These are phyloP conservation scores for Leishmania tarentolae DNA, from an alignment of 208 protist genomes.

Conservation along the genomic window DNA sequence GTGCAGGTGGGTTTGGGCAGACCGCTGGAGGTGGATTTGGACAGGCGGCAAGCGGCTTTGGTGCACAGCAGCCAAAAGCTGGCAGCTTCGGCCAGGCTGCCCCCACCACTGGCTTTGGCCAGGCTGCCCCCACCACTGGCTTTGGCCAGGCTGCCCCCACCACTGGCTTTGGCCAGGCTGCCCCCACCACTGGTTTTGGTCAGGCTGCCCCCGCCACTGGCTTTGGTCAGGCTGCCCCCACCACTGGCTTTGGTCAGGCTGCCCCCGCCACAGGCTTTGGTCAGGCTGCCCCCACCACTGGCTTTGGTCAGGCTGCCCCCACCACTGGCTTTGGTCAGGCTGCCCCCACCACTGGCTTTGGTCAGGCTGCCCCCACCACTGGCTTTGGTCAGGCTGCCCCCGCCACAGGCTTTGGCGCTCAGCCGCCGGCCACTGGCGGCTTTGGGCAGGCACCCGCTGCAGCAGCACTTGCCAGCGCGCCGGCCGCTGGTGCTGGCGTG, in stretches of 20 bases:
- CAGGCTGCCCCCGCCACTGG: conserved; percentile 18
- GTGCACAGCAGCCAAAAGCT: neutral
- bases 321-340: conserved; percentile 15
- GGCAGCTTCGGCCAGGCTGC: conserved; percentile 56
- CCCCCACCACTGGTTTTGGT: conserved; percentile 24
- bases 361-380: neutral
- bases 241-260: conserved; percentile 50
- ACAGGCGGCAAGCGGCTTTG: conserved; percentile 15
- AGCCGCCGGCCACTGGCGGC: conserved; percentile 3
- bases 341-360: neutral
- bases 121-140: conserved; percentile 21
- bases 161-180: conserved; percentile 18
- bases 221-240: conserved; percentile 27
- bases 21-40: conserved; percentile 30
- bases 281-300: conserved; percentile 22
- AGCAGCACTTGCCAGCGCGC: neutral
- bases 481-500: conserved; percentile 9
- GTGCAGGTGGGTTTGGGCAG: conserved; percentile 30
- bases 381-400: conserved; percentile 50
- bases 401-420: conserved; percentile 13
- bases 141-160: conserved; percentile 44
- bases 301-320: conserved; percentile 42
- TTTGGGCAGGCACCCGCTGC: conserved; percentile 32
- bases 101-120: conserved; percentile 53
- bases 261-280: conserved; percentile 48